These are phyloP conservation scores for Flaveria robusta DNA, from an alignment of 129 eudicot species.

Conservation along the genomic window DNA sequence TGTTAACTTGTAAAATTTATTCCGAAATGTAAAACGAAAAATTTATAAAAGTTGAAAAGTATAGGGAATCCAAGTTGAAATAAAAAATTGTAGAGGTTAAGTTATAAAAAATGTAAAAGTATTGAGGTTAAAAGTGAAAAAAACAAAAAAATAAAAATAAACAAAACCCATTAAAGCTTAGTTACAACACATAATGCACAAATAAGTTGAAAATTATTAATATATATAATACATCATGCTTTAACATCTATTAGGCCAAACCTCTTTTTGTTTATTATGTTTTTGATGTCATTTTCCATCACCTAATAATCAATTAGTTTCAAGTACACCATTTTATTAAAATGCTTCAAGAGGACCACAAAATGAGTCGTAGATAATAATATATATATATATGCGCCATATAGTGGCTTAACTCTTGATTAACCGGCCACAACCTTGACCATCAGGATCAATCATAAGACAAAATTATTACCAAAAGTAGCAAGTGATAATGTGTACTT, in stretches of 20 bases:
- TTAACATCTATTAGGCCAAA: constrained; percentile 18
- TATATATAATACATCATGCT: too few species aligned
- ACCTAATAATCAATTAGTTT: constrained; percentile 30
- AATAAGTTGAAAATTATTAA: too few species aligned
- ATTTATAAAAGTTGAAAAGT: too few species aligned
- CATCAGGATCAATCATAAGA: constrained; percentile 33
- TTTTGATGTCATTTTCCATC: constrained; percentile 37
- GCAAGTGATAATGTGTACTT: constrained; percentile 35
- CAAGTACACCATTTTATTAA: constrained; percentile 30
- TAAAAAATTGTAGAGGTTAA: too few species aligned
- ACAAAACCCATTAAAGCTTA: too few species aligned
- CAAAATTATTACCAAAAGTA: constrained; percentile 33
- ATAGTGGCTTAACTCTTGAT: constrained; percentile 29
- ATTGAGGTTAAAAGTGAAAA: too few species aligned
- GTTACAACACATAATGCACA: too few species aligned
- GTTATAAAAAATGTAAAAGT: too few species aligned
- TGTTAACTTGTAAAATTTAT: too few species aligned
- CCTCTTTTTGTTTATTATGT: constrained; percentile 23
- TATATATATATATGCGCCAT: constrained; percentile 22
- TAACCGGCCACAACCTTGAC: constrained; percentile 25
- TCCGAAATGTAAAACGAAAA: too few species aligned
- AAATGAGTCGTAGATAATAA: constrained; percentile 34
- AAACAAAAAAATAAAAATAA: too few species aligned
- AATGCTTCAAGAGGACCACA: constrained; percentile 14
- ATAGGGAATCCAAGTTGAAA: too few species aligned